Base-by-base conservation (phyloP, 2,329 filamentous ascomycete genomes). In the Trichoderma atrobrunneum region DNA sequence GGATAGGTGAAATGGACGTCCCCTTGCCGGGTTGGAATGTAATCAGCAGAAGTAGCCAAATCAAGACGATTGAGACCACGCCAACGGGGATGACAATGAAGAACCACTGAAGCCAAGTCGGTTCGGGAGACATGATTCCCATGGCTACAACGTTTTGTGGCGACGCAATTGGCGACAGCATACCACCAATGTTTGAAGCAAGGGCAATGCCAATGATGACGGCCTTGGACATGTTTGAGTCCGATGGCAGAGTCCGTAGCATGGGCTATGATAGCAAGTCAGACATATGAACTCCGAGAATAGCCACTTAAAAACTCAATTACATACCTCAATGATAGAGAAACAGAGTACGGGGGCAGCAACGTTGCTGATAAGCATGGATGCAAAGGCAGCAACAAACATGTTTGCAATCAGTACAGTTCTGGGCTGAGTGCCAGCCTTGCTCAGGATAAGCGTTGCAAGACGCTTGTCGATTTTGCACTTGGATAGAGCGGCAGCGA, bases 361-460 rank as follows among this genome's bases (percentile, higher is more conserved):
- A 32, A 99, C 97, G 76, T 99, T 99, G 83, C 94, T 97, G 78
- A 99, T 98, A 87, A 97, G 94, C 96, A 99, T 99, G 77, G 94
- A 98, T 10, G 97, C 92, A 80, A 99, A 97, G 78, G 96, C 97
- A 70, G 95, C 95, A 56, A 99, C 96, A 77, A 98, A 95, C 96
- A 99, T 99, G 83, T 95, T 98, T 69, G 95, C 96, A n/a, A 99
- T 83, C 5, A 99, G 87, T 4, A 99, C 96, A 3, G 93, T 95
- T 70, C 91, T 88, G 11, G 96, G 96, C 77, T 91, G 92, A 4
- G 96, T 98, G 7, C 96, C 96, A 10, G 96, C 96, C 84, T 97
- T 98, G 85, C 94, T 97, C 39, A 99, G 87, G 32, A 99, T 93
- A 78, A 98, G 94, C 1, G 95, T 98, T 2, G 96, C 96, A 84